Evolutionary conservation across 2,329 filamentous ascomycete genomes (phyloP), one percentile per base, ranked within the genome.

Genomic region (Stagonosporopsis tanaceti): DNA sequence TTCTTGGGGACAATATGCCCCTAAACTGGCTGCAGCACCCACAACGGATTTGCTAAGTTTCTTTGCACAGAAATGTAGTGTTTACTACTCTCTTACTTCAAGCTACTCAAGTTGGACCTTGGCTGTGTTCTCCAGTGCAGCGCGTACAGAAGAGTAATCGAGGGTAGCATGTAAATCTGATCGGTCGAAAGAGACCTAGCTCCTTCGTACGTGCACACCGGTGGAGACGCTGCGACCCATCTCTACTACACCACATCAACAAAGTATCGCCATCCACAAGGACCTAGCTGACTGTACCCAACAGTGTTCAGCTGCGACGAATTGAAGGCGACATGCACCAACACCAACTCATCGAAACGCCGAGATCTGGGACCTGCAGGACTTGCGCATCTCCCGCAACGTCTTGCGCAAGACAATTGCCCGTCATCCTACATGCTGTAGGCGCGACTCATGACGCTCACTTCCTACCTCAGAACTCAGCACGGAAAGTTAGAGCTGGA

Each of bases 301-400:
- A 15, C 42, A 38, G 37, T 37, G 47, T 47, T 37, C 44, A n/a
- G 22, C 17, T 37, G 28, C 22, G 35, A 51, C 42, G 34, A 47
- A 41, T 30, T 24, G 37, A 50, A 40, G 27, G 11, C 27, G n/a
- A 32, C 11, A 20, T 20, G 2, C 20, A 47, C 37, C 54, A 57
- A 57, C 42, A 42, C 47, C 47, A 47, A 51, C 53, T 30, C 30
- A 47, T 37, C 22, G 41, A 57, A 52, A 42, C 54, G 47, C 54
- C 32, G 42, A 57, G 32, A 52, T 39, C 38, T 39, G 30, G 52
- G 42, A 47, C 47, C 54, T 57, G 47, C 54, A 57, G 51, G 38
- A 47, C 30, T 17, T 46, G 47, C 30, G 25, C 53, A 47, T 57
- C 53, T 57, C 53, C 53, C 53, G 15, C 25, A 34, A 48, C 25